Percentiles rank a stretch among this genome's conserved stretches.
phyloP scores from a whole-genome alignment of 2,329 filamentous ascomycete species.

The Colletotrichum truncatum region DNA sequence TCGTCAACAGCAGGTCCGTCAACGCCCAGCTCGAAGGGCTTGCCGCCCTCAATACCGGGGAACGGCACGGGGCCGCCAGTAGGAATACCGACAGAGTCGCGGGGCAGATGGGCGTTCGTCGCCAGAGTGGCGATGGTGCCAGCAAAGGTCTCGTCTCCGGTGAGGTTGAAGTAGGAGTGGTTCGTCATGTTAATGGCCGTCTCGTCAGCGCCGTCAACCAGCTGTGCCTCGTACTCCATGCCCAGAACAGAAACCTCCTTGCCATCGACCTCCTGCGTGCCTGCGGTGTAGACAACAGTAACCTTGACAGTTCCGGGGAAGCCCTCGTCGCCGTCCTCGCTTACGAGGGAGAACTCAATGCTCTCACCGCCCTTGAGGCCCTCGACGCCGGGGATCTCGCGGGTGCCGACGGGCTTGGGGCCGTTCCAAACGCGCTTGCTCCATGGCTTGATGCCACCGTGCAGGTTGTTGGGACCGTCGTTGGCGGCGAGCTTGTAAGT shows the following conservation, averaged over 20 bases:
- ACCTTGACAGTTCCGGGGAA: slow-evolving; percentile 88
- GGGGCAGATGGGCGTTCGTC: slow-evolving; percentile 73
- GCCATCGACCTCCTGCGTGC: slow-evolving; percentile 69
- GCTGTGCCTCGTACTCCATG: slow-evolving; percentile 89
- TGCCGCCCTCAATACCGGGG: slow-evolving; percentile 70
- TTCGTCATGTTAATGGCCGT: slow-evolving; percentile 95
- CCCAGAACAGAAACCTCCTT: slow-evolving; percentile 76
- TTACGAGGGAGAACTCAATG: slow-evolving; percentile 72
- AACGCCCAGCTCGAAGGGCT: slow-evolving; percentile 77
- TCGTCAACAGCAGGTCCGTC: slow-evolving; percentile 83
- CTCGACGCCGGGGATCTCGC: slow-evolving; percentile 58
- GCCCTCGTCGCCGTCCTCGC: slow-evolving; percentile 85
- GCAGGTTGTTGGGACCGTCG: slow-evolving; percentile 79
- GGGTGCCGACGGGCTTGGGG: slow-evolving; percentile 67
- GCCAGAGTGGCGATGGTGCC: slow-evolving; percentile 74
- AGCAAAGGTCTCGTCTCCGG: slow-evolving; percentile 60
- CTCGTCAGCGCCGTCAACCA: slow-evolving; percentile 81
- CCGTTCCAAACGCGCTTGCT: slow-evolving; percentile 82
- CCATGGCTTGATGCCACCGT: slow-evolving; percentile 81
- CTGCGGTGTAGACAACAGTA: slow-evolving; percentile 80
- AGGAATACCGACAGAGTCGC: slow-evolving; percentile 80
- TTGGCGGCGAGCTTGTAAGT: slow-evolving; percentile 78
- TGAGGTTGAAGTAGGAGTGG: slow-evolving; percentile 83
- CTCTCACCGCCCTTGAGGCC: slow-evolving; percentile 69
- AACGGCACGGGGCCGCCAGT: slow-evolving; percentile 72